Percentiles rank a stretch among this genome's conserved stretches.
Conservation (phyloP, 495 filamentous ascomycete genomes). For the Daldinia concentrica region DNA sequence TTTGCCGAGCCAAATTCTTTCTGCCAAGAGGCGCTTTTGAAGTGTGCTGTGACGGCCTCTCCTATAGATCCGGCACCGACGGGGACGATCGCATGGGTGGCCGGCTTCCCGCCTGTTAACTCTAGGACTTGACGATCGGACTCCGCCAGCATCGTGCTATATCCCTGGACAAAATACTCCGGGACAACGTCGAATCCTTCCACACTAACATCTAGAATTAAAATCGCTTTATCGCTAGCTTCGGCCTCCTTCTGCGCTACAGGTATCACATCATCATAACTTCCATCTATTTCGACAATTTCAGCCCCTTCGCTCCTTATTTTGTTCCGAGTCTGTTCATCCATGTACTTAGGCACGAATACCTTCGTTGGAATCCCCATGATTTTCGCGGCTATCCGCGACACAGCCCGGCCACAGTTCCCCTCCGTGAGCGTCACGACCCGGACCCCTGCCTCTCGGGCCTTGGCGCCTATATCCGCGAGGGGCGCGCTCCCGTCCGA, state of each 20-base stretch:
- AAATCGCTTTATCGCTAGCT: conserved; percentile 49
- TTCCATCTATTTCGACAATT: conserved; percentile 59
- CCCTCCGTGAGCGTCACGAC: conserved; percentile 70
- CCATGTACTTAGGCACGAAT: conserved; percentile 67
- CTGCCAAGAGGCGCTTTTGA: conserved; percentile 52
- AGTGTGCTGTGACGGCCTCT: conserved; percentile 66
- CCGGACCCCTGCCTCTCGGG: conserved; percentile 41
- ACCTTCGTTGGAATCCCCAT: conserved; percentile 61
- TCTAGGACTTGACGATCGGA: conserved; percentile 61
- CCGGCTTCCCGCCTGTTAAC: conserved; percentile 42
- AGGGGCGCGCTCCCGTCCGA: conserved; percentile 41
- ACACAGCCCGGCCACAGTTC: conserved; percentile 74
- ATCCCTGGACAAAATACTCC: conserved; percentile 74
- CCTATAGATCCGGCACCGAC: conserved; percentile 73
- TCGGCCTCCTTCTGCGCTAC: conserved; percentile 53
- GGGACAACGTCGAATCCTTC: conserved; percentile 69
- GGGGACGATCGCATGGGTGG: conserved; percentile 62
- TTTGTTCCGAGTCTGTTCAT: conserved; percentile 55
- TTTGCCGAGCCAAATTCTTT: conserved; percentile 24
- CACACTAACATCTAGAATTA: conserved; percentile 71
- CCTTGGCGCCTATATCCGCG: conserved; percentile 52
- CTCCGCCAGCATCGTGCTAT: conserved; percentile 71
- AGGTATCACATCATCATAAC: conserved; percentile 67
- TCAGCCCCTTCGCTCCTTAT: conserved; percentile 67
- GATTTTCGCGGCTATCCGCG: conserved; percentile 64